A percentile compares a stretch with the other conserved stretches of the same genome.
These are phyloP conservation scores for Epicoccum nigrum DNA, from an alignment of 2,329 filamentous ascomycete genomes.

Conservation along the genomic window DNA sequence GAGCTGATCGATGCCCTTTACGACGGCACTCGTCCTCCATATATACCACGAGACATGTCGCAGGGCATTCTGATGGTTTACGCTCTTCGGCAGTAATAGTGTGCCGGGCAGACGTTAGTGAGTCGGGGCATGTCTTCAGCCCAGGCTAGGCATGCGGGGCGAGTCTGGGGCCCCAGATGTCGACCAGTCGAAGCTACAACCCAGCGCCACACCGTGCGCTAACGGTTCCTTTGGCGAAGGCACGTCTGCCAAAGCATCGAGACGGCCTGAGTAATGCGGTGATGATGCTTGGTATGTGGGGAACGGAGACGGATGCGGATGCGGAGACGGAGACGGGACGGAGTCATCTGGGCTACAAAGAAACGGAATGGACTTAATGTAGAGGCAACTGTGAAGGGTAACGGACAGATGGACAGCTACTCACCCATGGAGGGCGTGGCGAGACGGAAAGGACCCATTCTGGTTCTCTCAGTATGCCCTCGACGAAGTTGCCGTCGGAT, in stretches of 20 bases:
- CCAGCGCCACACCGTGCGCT: slow-evolving; percentile 11
- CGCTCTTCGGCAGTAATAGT: slow-evolving; percentile 6
- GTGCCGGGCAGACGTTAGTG: background rate
- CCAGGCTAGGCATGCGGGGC: slow-evolving; percentile 20
- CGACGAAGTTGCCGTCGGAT: too few relatives aligned
- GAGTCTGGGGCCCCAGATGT: slow-evolving; percentile 21
- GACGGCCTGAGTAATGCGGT: background rate
- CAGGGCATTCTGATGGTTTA: background rate
- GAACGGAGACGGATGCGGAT: background rate
- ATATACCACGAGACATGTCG: slow-evolving; percentile 5
- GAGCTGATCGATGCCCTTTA: background rate
- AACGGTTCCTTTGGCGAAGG: background rate
- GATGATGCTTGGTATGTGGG: background rate
- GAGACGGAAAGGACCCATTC: too few relatives aligned
- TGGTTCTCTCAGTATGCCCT: too few relatives aligned
- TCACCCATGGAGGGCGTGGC: too few relatives aligned
- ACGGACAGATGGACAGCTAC: too few relatives aligned
- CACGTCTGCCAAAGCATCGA: background rate
- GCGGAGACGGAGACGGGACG: background rate
- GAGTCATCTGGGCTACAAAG: background rate
- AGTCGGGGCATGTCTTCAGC: background rate
- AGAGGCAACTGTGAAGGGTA: background rate
- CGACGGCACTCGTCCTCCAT: slow-evolving; percentile 1
- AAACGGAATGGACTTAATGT: background rate
- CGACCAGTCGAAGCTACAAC: slow-evolving; percentile 15